Conservation (phyloP, 441 rosid genomes). For the Biscutella laevigata region DNA sequence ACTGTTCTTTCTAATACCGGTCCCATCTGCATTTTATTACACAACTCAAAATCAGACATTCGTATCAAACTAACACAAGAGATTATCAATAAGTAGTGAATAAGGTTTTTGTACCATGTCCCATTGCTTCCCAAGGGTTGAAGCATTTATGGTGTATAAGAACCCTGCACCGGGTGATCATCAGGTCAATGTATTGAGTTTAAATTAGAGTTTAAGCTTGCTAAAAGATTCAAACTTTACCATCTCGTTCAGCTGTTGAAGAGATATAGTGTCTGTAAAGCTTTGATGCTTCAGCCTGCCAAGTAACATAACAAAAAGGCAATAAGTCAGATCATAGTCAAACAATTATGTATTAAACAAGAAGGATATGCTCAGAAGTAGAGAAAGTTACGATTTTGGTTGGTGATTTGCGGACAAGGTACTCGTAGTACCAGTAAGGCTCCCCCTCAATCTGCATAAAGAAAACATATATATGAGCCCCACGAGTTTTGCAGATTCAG, state of each 20-base stretch:
- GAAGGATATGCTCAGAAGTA: not conserved
- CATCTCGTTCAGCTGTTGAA: constrained; percentile 81
- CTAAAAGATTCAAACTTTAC: constrained; percentile 24
- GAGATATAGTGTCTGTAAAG: constrained; percentile 69
- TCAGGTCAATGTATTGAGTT: not conserved
- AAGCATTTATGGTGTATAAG: constrained; percentile 74
- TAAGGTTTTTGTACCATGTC: constrained; percentile 39
- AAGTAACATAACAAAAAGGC: constrained; percentile 14
- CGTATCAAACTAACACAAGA: constrained; percentile 1
- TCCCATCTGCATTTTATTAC: constrained; percentile 62
- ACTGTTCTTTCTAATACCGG: constrained; percentile 54
- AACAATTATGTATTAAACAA: not conserved
- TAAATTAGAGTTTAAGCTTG: not conserved
- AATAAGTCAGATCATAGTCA: not conserved
- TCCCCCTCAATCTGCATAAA: constrained; percentile 65
- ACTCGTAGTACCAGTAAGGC: constrained; percentile 78
- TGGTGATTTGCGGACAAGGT: constrained; percentile 86
- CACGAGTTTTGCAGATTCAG: not conserved
- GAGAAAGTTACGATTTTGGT: constrained; percentile 42
- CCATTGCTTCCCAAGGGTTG: constrained; percentile 83
- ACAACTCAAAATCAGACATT: constrained; percentile 13
- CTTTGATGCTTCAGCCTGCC: constrained; percentile 69
- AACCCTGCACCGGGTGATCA: constrained; percentile 47
- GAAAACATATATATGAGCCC: not conserved
- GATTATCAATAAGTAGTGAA: not conserved